Base-by-base conservation (phyloP, 2,329 filamentous ascomycete genomes). In the Sclerotinia nivalis region DNA sequence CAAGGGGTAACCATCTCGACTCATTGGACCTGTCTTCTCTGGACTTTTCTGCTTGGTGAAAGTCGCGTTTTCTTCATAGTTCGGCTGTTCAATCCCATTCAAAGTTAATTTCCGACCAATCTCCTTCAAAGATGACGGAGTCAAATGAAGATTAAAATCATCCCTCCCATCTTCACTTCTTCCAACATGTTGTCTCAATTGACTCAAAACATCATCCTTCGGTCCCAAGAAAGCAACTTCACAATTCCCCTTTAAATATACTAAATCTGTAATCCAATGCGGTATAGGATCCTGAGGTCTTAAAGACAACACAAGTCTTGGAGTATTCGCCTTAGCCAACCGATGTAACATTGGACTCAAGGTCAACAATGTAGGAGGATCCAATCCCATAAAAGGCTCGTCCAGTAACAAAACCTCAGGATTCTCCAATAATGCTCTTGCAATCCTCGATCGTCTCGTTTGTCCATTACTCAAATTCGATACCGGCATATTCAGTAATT, bases 351-450 rank as follows among this genome's bases (percentile, higher is more conserved):
- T 83, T 0, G 85, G 84, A 54, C 91, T 95, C 74, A 98, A 82
- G 1, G 87, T 86, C 18, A 86, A 84, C 18, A 92, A 87, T 0
- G 93, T 96, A 8, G 89, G 90, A 20, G 95, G 96, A 79, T 98
- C 96, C 22, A 99, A 84, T 0, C 96, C 95, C 92, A 97, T 97
- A 77, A 97, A 97, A 1, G 96, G 95, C 76, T 97, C 95, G 80
- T 99, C 96, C 2, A 97, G 84, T 66, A 98, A 84, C 71, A 99
- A 78, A 15, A 97, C 85, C 79, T 96, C 91, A 0, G 96, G 96
- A 66, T 86, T 86, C 9, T 84, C 88, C 70, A 98, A 84, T 65
- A 99, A 81, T 0, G 94, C 93, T 75, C 93, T 92, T 2, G 93
- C 96, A 74, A 99, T 97, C 72, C 93, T 88, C 10, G 95, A 92